Base-by-base conservation (phyloP, 1,284 basidiomycete species). In the Trametes versicolor region DNA sequence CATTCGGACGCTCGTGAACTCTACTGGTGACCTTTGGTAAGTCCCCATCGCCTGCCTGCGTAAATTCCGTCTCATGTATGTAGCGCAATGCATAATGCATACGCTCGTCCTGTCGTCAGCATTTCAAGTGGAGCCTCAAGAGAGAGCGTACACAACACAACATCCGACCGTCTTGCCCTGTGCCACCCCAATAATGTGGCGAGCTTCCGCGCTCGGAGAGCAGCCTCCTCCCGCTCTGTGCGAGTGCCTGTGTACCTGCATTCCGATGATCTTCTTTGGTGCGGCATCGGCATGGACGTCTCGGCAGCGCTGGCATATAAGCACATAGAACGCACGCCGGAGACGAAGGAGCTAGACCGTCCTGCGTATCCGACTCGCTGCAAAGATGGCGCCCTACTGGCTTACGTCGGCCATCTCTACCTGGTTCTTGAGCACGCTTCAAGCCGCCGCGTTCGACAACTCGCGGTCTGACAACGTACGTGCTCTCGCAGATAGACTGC, bases 381-480 rank as follows among this genome's bases (percentile, higher is more conserved):
- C 23, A 17, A 27, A 47, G 21, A 63, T 66, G 68, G 37, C 62
- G 15, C 54, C 58, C 48, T 47, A 60, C 57, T 53, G 57, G 62
- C 55, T 66, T 45, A 56, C 56, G 29, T 54, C 70, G 29, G 63
- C 63, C 45, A 43, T 66, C 37, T 55, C 58, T 12, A 34, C 67
- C 34, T 43, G 68, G 15, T 48, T 58, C 37, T 48, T 64, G 29
- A 39, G 48, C 2, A 43, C 66, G 6, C 45, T 56, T 12, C 67
- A 60, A 19, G 64, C 49, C n/a, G 23, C 41, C n/a, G 72, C 70
- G 1, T 75, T 70, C 49, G 72, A 74, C 59, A 68, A 61, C 37
- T 64, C 70, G 39, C 51, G 70, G 37, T 71, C 69, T 50, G 73
- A 75, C 51, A 75, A 75, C 55, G 74, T 75, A 65, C 36, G 73